These are phyloP conservation scores for Corylus heterophylla DNA, from an alignment of 306 rosid species.

Conservation along the genomic window DNA sequence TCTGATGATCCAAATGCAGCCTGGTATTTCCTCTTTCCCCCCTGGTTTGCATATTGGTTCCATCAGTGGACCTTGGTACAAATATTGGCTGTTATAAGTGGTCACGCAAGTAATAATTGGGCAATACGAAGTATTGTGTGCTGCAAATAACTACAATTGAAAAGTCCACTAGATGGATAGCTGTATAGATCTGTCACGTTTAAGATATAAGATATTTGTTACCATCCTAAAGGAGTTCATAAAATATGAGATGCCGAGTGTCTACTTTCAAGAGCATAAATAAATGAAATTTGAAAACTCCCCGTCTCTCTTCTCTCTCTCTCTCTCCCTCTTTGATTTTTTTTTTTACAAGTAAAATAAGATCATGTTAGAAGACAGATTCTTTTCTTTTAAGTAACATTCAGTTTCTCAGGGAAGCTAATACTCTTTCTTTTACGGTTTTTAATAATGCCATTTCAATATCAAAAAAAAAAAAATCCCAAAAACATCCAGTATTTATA, in stretches of 20 bases:
- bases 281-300: no score
- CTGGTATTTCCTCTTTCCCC: constrained; percentile 43
- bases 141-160: neutral
- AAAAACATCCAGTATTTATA: no score
- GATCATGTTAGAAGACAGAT: neutral
- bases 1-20: constrained; percentile 75
- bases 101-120: neutral
- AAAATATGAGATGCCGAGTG: neutral
- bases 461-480: no score
- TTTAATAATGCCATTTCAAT: no score
- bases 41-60: constrained; percentile 6
- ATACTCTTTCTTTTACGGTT: neutral
- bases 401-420: neutral
- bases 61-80: neutral
- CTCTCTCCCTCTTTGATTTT: neutral
- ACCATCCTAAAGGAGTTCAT: neutral
- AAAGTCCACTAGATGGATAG: neutral
- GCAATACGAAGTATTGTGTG: neutral
- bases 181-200: neutral
- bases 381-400: neutral
- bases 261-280: neutral
- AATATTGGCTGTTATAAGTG: neutral
- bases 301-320: neutral
- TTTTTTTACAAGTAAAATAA: neutral
- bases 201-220: neutral